Evolutionary conservation across 805 yeast species (phyloP), one percentile per base, ranked within the genome.

Genomic region (Nakazawaea populi): DNA sequence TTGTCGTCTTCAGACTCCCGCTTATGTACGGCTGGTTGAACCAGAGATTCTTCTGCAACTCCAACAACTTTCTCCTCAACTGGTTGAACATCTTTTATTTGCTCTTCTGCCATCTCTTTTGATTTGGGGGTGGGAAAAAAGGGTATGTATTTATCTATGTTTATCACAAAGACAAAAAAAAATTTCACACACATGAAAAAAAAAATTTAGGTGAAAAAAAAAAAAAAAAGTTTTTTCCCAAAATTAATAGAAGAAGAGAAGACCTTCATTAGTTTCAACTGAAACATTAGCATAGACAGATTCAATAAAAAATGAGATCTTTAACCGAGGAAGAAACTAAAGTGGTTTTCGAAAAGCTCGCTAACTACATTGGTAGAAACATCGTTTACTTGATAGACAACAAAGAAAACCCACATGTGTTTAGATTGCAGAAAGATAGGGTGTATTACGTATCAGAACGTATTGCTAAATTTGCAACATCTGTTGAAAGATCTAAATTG

Each of bases 261-360:
- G 24, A 29, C 18, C 7, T 40, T 40, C 11, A 40, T n/a, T 8
- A 5, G 7, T 24, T 8, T 8, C 35, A 12, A 29, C 10, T 11
- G 6, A 6, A 3, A 8, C 3, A 14, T 8, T 10, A 9, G 8
- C 10, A 40, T 40, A 40, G 12, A 42, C 9, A 31, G 14, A 11
- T 30, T 31, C 11, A 37, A 34, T 41, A 24, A 12, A 61, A 14
- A 37, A 92, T 92, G 99, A 86, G 99, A 76, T 89, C 90, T 47
- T 77, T 92, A 58, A 92, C 98, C 57, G 99, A 92, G 66, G 97
- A 90, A 67, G 99, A 94, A 67, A 92, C 99, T 42, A 89, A 87
- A 67, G 92, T 86, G 14, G 96, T 94, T 41, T 92, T 94, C 67
- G 98, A 94, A 65, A 94, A 94, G 70, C 79, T 94, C 52, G 97